Evolutionary conservation across 257 asterid genomes (phyloP), one percentile per base, ranked within the genome.

Genomic region (Perilla frutescens): DNA sequence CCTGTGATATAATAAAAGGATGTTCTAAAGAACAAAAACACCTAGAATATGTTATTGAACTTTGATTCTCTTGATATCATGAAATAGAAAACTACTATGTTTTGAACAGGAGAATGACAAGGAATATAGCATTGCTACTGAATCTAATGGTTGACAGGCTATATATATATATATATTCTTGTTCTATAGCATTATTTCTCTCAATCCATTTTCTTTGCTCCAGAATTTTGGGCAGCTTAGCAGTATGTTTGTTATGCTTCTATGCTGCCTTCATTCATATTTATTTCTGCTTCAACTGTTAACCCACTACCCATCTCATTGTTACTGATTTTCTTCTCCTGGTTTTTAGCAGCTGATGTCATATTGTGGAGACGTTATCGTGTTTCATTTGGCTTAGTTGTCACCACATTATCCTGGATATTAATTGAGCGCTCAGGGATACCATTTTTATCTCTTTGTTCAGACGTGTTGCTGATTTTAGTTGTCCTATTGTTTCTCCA

Each of bases 371-470:
- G 91, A 76, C 81, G 79, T 69, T 79, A 85, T 55, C 88, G 61
- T 81, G 88, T 85, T 72, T 89, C 97, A 31, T 85, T 81, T 79
- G 96, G 99, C 72, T 73, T 90, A 73, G 79, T 89, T 57, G 70
- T 83, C 75, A 88, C 99, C 70, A 95, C 96, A 78, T 81, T 84
- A 70, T 89, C 96, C 8, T 95, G 99, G 99, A 61, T 90, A 64
- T 75, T 90, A 56, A 72, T 90, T 68, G 97, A 89, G 85, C 84
- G 80, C 75, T 87, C 99, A 43, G 96, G 93, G 81, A 84, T 95
- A 79, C 83, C 99, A 15, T 90, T 87, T 82, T 80, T 95, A 74
- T 79, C 97, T 50, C 86, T 90, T 72, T 84, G 85, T 67, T 92
- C 94, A 29, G 98, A 95, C 40, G 88, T 90, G 65, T 84, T 92